Evolutionary conservation across 2,329 filamentous ascomycete genomes (phyloP).

Genomic region (Alternaria ethzedia): DNA sequence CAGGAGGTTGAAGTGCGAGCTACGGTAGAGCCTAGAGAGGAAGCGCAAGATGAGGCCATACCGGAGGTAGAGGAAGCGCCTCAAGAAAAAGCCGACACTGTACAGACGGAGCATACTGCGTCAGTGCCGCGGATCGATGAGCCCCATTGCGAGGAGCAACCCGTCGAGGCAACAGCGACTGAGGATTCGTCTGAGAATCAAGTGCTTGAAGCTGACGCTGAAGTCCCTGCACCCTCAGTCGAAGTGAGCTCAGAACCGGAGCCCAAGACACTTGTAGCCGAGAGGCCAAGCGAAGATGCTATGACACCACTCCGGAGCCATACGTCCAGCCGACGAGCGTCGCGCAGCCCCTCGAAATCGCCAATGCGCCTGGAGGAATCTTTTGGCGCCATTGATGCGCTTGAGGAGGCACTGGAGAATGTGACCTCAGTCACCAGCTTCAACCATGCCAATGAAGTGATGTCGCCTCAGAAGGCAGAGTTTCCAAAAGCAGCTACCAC

Average conservation of each 20-base stretch:
- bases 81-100: neutral
- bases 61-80: conserved; percentile 1
- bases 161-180: neutral
- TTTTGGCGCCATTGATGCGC: conserved; percentile 58
- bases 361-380: conserved; percentile 53
- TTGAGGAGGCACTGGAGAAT: conserved; percentile 60
- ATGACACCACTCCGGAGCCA: conserved; percentile 29
- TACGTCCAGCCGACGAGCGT: conserved; percentile 28
- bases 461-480: conserved; percentile 32
- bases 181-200: neutral
- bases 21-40: neutral
- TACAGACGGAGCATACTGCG: neutral
- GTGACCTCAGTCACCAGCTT: conserved; percentile 49
- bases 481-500: conserved; percentile 12
- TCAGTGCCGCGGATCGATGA: conserved; percentile 2
- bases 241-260: conserved; percentile 33
- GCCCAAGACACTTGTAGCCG: conserved; percentile 36
- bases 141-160: neutral
- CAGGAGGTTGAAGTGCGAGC: neutral
- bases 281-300: conserved; percentile 33
- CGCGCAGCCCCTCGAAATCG: conserved; percentile 34
- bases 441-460: conserved; percentile 40
- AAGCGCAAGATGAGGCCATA: neutral
- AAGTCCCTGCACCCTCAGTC: conserved; percentile 20
- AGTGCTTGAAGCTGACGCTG: conserved; percentile 3